Evolutionary conservation across 2,329 filamentous ascomycete genomes (phyloP), one percentile per base, ranked within the genome.

Genomic region (Stagonosporopsis rhizophila): DNA sequence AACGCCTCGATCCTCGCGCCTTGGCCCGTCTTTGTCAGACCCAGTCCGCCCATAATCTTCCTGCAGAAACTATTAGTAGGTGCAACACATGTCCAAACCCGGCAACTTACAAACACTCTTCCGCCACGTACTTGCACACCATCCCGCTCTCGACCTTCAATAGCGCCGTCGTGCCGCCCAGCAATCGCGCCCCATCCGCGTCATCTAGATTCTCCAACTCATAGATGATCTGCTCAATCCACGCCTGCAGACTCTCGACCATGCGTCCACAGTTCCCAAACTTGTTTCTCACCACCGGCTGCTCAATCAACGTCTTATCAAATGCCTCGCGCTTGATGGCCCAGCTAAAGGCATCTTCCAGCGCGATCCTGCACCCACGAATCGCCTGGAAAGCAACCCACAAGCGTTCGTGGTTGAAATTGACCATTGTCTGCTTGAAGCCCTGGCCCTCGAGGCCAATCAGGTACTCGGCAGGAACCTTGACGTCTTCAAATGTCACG

Each of bases 331-430:
- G 59, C 58, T 72, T 70, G 9, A 65, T 53, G 19, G 69, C 69
- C 65, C 70, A 73, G 15, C 59, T 49, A 28, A 70, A 68, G 9
- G 68, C 65, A 52, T 75, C 70, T 17, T 73, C 61, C 6, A 71
- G 64, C 19, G 62, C 68, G 20, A 61, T 58, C 12, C 72, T 47
- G 41, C 67, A 72, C 3, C 70, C 64, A 0, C 71, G 62, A 4
- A 72, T 64, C 1, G 63, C 69, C 35, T 69, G 66, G 54, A 72
- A 71, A 4, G 66, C 68, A 32, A 72, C 68, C 68, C 69, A 73
- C 17, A 73, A 59, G 7, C 71, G 55, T 59, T 75, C 72, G 44
- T 75, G 69, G 53, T 74, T 75, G 61, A 74, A 74, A 44, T 74
- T 71, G 23, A 70, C 64, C 69, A 72, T 71, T 2, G 70, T 73